These are phyloP conservation scores for Verticillium nonalfalfae DNA, from an alignment of 2,329 filamentous ascomycete genomes.

Conservation along the genomic window DNA sequence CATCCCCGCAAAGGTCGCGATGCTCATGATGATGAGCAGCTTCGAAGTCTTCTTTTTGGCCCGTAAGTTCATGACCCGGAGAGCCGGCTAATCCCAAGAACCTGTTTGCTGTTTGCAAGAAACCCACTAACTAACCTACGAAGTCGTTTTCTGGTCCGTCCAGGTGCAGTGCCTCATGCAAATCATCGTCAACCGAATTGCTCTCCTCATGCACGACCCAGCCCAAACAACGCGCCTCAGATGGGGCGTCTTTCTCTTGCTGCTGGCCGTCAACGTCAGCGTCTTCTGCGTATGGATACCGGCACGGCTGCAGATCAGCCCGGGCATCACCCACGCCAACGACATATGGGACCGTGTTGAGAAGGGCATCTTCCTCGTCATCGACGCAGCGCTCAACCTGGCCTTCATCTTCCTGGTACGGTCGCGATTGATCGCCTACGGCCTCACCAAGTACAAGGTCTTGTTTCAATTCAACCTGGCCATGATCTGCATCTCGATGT, in stretches of 20 bases:
- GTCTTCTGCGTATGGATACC: constrained; percentile 47
- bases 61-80: background rate
- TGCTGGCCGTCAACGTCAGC: constrained; percentile 39
- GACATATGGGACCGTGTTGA: constrained; percentile 41
- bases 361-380: constrained; percentile 37
- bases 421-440: constrained; percentile 35
- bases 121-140: background rate
- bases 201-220: constrained; percentile 31
- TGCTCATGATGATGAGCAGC: background rate
- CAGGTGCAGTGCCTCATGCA: constrained; percentile 39
- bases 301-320: constrained; percentile 31
- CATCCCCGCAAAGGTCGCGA: background rate
- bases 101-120: background rate
- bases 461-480: constrained; percentile 28
- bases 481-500: constrained; percentile 17
- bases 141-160: background rate
- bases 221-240: constrained; percentile 30
- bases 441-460: constrained; percentile 40
- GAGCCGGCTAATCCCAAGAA: background rate
- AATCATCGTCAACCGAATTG: constrained; percentile 45
- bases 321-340: constrained; percentile 34
- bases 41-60: background rate
- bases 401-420: constrained; percentile 39
- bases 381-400: constrained; percentile 38
- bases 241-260: constrained; percentile 32